Evolutionary conservation across 2,329 filamentous ascomycete genomes (phyloP), one percentile per base, ranked within the genome.

Genomic region (Dactylellina leptospora): DNA sequence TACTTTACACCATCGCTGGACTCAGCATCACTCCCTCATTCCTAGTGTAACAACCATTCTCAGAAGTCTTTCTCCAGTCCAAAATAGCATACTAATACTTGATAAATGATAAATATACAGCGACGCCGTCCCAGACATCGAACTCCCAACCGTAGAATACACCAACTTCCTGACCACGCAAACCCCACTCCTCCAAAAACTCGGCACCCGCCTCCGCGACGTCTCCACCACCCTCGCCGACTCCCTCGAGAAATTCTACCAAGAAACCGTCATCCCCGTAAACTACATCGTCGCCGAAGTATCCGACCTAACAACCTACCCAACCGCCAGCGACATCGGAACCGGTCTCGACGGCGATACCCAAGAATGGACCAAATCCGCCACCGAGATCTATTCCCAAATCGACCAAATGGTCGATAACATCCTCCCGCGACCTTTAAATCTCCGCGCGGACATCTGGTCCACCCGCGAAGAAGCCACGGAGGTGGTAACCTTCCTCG

Each of bases 401-500:
- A 70, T 70, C 30, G 47, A 70, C 4, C 23, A 42, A 0, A 4
- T 36, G 4, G 36, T 70, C 25, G 4, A 40, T 16, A 25, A 13
- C 1, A 56, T 53, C 23, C 36, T 58, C 0, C 30, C 50, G 1
- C 18, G 18, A n/a, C 40, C 33, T 4, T 11, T 70, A 1, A 16
- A 8, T 8, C 50, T 70, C 22, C 40, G 30, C 3, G 30, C 13
- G 1, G 64, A 70, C 1, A 56, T 70, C 9, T 70, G 64, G 64
- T 51, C 40, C 6, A 56, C 48, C 4, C 40, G 53, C 4, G 50
- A 50, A 6, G 64, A 50, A 11, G 9, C 8, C 1, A 25, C 11
- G 11, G n/a, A 9, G 3, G 30, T 28, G 8, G 50, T 6, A 6
- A 42, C 48, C 11, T 53, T 70, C 25, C 18, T 20, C 18, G 4